Base-by-base conservation (phyloP, 192 early-diverging fungal species). In the Backusella psychrophila region DNA sequence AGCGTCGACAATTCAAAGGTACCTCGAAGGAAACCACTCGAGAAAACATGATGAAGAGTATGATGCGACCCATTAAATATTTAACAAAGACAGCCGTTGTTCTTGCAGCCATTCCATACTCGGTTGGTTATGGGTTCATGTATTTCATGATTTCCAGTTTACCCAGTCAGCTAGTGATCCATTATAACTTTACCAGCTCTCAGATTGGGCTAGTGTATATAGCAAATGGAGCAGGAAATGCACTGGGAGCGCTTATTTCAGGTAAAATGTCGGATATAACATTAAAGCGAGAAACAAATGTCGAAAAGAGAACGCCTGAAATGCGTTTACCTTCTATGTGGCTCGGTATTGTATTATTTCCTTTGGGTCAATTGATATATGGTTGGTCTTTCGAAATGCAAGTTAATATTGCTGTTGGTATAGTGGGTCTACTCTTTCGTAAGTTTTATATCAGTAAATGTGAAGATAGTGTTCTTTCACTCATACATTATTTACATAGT, bases 101-200 rank as follows among this genome's bases (percentile, higher is more conserved):
- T 12, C 29, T 81, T 23, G 71, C 66, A 9, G 69, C 72, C 0
- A 42, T 76, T 8, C 80, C 80, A 9, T 77, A 77, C 31, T 66
- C 75, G 4, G 33, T 77, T 38, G 76, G 76, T 7, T 81, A 71
- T 52, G 80, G 80, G 29, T 81, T 77, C n/a, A 81, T 81, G 80
- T 81, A 81, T 66, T 81, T 81, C 41, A 73, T 81, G 12, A 81
- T 81, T 35, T 59, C 80, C 2, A 77, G 67, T 63, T 29, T 81
- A 42, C 76, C 80, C 0, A 73, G 77, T 41, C 72, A 77, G 38
- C 38, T 81, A 3, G 69, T 49, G 14, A 17, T 19, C 21, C 66
- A 71, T 26, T 81, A 81, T 71, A 14, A 29, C 2, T 77, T 77
- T 39, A 52, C 52, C 26, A 76, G 72, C 19, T 69, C 53, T 12